These are phyloP conservation scores for Domatiomyces globalis DNA, from an alignment of 2,329 filamentous ascomycete species.

Conservation along the genomic window DNA sequence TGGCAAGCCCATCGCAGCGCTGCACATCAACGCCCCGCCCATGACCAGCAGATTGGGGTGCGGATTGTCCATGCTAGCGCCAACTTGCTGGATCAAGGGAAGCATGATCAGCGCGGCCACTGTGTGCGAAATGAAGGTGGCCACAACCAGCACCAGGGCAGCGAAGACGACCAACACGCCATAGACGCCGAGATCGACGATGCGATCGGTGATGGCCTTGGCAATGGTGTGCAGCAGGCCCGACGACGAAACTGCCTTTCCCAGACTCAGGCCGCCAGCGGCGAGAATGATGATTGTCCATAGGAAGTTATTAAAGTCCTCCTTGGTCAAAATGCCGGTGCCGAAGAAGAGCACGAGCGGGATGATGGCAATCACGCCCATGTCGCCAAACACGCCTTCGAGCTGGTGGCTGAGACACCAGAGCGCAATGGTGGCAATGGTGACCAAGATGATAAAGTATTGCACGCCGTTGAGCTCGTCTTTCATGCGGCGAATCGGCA, in stretches of 20 bases:
- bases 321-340: conserved; percentile 88
- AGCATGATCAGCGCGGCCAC: conserved; percentile 91
- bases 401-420: conserved; percentile 91
- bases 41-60: conserved; percentile 93
- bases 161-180: conserved; percentile 76
- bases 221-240: conserved; percentile 85
- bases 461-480: conserved; percentile 80
- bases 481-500: conserved; percentile 77
- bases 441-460: conserved; percentile 81
- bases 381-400: conserved; percentile 79
- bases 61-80: conserved; percentile 68
- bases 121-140: conserved; percentile 95
- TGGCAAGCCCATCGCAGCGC: conserved; percentile 90
- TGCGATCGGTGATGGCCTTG: conserved; percentile 54
- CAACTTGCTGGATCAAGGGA: conserved; percentile 77
- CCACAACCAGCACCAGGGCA: conserved; percentile 71
- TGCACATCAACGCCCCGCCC: conserved; percentile 90
- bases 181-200: conserved; percentile 71
- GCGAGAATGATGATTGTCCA: conserved; percentile 98
- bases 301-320: conserved; percentile 99
- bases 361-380: conserved; percentile 96
- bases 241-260: conserved; percentile 86
- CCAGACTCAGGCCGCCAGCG: conserved; percentile 78
- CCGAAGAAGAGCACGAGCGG: conserved; percentile 94
- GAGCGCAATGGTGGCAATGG: conserved; percentile 67